phyloP scores from a whole-genome alignment of 148 eudicot species.

The Camellia granthamiana region DNA sequence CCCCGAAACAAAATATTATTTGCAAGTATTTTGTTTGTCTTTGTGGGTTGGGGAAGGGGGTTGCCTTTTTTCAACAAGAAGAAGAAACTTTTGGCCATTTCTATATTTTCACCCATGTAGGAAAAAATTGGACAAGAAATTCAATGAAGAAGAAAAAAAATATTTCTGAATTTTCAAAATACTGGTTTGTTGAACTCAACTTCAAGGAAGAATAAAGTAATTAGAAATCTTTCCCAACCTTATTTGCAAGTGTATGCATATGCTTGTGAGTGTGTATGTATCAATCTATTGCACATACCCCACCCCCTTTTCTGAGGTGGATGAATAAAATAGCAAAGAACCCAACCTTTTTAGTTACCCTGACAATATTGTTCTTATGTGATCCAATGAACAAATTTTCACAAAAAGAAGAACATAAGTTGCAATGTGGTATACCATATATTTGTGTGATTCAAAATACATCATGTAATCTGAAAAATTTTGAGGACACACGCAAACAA shows the following conservation, averaged over 20 bases:
- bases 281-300: too few relatives aligned
- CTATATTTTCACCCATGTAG: not conserved
- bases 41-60: not conserved
- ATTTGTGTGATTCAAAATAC: not conserved
- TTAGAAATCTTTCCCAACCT: conserved; percentile 6
- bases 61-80: not conserved
- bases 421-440: not conserved
- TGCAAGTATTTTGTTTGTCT: not conserved
- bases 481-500: not conserved
- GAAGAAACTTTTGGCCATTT: not conserved
- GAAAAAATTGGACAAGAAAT: not conserved
- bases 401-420: not conserved
- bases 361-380: not conserved
- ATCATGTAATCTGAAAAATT: conserved; percentile 1
- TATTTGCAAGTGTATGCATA: not conserved
- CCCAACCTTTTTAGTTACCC: not conserved
- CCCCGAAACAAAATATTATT: not conserved
- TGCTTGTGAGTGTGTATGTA: not conserved
- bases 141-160: too few relatives aligned
- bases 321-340: too few relatives aligned
- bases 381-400: not conserved
- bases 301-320: too few relatives aligned
- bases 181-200: not conserved
- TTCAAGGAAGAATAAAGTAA: not conserved
- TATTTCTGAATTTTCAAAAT: too few relatives aligned